A percentile compares a stretch with the other conserved stretches of the same genome.
These are phyloP conservation scores for Russula olivacea DNA, from an alignment of 768 basidiomycete species.

Conservation along the genomic window DNA sequence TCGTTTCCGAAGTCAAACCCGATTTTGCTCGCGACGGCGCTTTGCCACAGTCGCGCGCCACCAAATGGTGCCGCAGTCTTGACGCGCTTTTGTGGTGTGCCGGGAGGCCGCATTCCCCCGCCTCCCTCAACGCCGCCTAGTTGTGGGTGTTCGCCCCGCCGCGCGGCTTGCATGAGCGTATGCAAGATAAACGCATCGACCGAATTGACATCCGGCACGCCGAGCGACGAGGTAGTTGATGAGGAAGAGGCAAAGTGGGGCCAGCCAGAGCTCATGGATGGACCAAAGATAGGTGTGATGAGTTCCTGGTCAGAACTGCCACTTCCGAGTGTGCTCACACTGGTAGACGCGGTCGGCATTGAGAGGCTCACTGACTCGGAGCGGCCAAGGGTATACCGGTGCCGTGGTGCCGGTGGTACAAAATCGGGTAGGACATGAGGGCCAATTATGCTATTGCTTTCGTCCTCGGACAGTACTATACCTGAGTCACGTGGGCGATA, in stretches of 20 bases:
- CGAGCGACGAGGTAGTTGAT: conserved; percentile 39
- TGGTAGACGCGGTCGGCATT: conserved; percentile 56
- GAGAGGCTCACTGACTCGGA: conserved; percentile 32
- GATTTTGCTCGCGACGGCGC: conserved; percentile 67
- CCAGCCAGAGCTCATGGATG: conserved; percentile 56
- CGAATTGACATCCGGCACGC: conserved; percentile 25
- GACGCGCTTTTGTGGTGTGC: conserved; percentile 74
- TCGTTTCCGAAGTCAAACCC: conserved; percentile 40
- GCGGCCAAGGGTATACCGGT: conserved; percentile 26
- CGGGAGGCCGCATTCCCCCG: conserved; percentile 57
- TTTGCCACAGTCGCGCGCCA: conserved; percentile 67
- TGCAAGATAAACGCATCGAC: conserved; percentile 70
- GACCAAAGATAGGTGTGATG: conserved; percentile 60
- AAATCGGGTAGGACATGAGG: conserved; percentile 5
- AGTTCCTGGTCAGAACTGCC: conserved; percentile 57
- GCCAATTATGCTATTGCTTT: conserved; percentile 32
- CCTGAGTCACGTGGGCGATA: conserved; percentile 68
- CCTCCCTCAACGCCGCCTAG: conserved; percentile 26
- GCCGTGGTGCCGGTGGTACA: conserved; percentile 18
- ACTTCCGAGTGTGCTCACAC: conserved; percentile 55
- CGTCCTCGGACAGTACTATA: conserved; percentile 57
- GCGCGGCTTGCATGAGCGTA: conserved; percentile 47
- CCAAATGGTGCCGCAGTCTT: conserved; percentile 49
- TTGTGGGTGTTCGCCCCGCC: conserved; percentile 42
- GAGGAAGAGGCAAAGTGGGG: conserved; percentile 44